Base-by-base conservation (phyloP, 2,329 filamentous ascomycete genomes). In the Cytospora schulzeri region DNA sequence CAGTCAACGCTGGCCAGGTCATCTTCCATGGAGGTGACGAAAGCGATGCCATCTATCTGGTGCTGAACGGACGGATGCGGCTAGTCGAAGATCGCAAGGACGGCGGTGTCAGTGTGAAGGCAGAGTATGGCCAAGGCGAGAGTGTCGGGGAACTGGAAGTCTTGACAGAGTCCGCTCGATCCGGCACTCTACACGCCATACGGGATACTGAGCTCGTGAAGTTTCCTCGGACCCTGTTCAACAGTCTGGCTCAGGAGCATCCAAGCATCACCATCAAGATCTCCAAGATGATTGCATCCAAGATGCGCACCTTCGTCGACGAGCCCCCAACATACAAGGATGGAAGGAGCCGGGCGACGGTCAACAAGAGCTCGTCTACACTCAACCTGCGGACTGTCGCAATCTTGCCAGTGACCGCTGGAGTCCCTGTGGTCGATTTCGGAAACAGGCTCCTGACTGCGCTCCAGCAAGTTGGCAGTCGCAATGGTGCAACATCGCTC, bases 251-350 rank as follows among this genome's bases (percentile, higher is more conserved):
- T 0, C 90, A 97, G 73, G 95, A 99, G 73, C 95, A 99, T 73
- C 95, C 95, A 6, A 96, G 93, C 52, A 99, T 99, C 72, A 98
- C 95, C 0, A 98, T 99, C 76, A 97, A 98, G 76, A 96, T 99
- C 31, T 98, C 95, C 1, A 99, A 98, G 76, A 95, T 99, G 70
- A 97, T 99, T 71, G 95, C 95, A 0, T 93, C 93, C 41, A 88
- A 95, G 3, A 98, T 99, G 95, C 85, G 94, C 66, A 86, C 91
- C 51, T 79, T 97, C 48, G 87, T 98, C 24, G 92, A 98, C 70
- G 90, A 93, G 70, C 91, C 92, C 1, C 79, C 91, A 19, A 84
- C 87, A 41, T 82, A 84, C 11, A 87, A 87, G 65, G 90, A 94
- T 60, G 79, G 80, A 54, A 80, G 83, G 6, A 80, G 82, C 11